A percentile compares a stretch with the other conserved stretches of the same genome.
phyloP scores from a whole-genome alignment of 768 basidiomycete species.

The Trametes cingulata region DNA sequence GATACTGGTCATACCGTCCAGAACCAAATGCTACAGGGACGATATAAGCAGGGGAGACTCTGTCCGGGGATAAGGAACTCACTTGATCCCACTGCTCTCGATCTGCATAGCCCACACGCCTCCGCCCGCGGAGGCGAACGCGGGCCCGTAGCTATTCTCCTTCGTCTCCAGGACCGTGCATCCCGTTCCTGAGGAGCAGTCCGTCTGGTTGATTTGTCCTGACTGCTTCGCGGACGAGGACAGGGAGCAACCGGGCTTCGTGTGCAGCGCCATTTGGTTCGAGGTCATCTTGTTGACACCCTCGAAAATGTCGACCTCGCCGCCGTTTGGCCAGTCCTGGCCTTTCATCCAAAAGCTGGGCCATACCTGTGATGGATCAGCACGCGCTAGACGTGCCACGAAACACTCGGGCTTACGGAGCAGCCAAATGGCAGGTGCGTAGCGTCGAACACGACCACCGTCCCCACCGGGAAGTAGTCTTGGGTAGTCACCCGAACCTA shows the following conservation, averaged over 20 bases:
- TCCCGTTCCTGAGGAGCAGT: constrained; percentile 33
- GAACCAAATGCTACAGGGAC: constrained; percentile 46
- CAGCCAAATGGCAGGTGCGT: constrained; percentile 58
- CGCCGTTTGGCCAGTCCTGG: constrained; percentile 39
- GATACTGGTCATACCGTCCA: constrained; percentile 39
- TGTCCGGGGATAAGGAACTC: constrained; percentile 19
- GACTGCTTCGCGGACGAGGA: constrained; percentile 34
- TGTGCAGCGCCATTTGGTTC: constrained; percentile 63
- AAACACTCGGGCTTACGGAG: constrained; percentile 36
- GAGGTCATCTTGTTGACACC: constrained; percentile 49
- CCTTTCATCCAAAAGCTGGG: constrained; percentile 33
- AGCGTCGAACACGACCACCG: constrained; percentile 46
- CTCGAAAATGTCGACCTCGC: constrained; percentile 46
- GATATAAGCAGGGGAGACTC: background rate
- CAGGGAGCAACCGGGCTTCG: constrained; percentile 37
- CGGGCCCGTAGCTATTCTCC: constrained; percentile 40
- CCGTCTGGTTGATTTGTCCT: constrained; percentile 29
- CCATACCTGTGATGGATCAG: constrained; percentile 23
- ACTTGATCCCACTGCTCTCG: constrained; percentile 54
- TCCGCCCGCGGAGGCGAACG: constrained; percentile 49
- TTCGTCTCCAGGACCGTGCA: constrained; percentile 32
- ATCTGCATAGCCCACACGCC: constrained; percentile 72
- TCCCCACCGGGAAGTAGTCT: constrained; percentile 43
- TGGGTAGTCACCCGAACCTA: constrained; percentile 47
- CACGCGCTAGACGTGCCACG: background rate